phyloP scores from a whole-genome alignment of 75 land plant species.

The Sequoiadendron giganteum region DNA sequence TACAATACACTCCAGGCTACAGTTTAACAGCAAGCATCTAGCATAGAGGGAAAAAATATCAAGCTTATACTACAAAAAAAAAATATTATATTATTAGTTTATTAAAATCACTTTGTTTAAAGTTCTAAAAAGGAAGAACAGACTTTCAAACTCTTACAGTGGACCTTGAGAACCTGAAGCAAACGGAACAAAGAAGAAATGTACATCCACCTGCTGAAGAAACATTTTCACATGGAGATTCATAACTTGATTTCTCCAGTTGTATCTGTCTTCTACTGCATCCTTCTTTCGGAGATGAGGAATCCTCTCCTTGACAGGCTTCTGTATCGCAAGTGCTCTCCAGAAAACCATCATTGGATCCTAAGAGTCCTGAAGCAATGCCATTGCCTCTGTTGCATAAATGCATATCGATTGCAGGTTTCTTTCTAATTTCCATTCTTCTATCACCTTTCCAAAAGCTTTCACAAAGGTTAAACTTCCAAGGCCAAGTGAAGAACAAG shows the following conservation, averaged over 20 bases:
- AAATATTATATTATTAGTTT: not conserved
- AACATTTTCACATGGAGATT: not conserved
- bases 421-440: not conserved
- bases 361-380: not conserved
- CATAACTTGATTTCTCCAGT: not conserved
- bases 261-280: not conserved
- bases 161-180: not conserved
- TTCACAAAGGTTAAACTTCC: not conserved
- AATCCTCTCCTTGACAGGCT: not conserved
- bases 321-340: not conserved
- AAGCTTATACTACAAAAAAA: not conserved
- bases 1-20: not conserved
- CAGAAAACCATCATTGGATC: slow-evolving; percentile 2
- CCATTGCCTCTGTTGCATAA: not conserved
- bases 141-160: not conserved
- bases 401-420: not conserved
- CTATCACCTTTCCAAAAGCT: not conserved
- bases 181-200: not conserved
- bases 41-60: not conserved
- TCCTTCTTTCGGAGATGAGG: not conserved
- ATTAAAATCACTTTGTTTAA: not conserved
- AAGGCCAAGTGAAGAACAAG: not conserved
- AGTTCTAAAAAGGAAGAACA: not conserved
- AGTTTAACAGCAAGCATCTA: not conserved
- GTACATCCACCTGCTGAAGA: not conserved